phyloP scores from a whole-genome alignment of 2,329 filamentous ascomycete species.

The Ophiocordyceps sinensis region DNA sequence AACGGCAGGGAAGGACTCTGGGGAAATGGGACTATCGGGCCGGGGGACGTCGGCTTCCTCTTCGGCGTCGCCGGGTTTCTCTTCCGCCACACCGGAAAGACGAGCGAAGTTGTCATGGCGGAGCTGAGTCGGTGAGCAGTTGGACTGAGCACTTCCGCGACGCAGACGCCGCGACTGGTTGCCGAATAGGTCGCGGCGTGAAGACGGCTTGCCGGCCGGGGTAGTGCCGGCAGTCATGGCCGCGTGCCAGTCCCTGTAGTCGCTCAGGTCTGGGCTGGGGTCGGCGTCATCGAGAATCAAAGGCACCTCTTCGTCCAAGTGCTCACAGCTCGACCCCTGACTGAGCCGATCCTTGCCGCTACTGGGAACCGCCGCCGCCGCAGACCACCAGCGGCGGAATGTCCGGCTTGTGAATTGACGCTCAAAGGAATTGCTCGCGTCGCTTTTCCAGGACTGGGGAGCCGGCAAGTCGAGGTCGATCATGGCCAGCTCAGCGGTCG shows the following conservation, averaged over 20 bases:
- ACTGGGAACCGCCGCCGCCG: neutral
- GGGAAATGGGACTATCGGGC: slow-evolving; percentile 26
- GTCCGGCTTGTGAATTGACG: neutral
- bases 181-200: neutral
- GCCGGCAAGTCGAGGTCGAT: slow-evolving; percentile 20
- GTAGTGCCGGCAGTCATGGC: slow-evolving; percentile 1
- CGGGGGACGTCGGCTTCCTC: slow-evolving; percentile 18
- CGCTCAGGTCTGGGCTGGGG: slow-evolving; percentile 22
- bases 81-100: slow-evolving; percentile 1
- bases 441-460: neutral
- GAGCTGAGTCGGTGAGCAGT: slow-evolving; percentile 5
- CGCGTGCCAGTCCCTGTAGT: slow-evolving; percentile 21
- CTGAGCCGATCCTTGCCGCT: slow-evolving; percentile 6
- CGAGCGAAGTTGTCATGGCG: slow-evolving; percentile 2
- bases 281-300: slow-evolving; percentile 18
- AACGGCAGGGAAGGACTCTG: slow-evolving; percentile 14
- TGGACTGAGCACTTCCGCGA: neutral
- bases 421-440: slow-evolving; percentile 7
- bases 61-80: slow-evolving; percentile 1
- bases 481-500: slow-evolving; percentile 12
- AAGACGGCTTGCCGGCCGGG: neutral
- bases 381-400: neutral
- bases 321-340: slow-evolving; percentile 5
- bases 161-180: neutral
- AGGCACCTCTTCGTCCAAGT: slow-evolving; percentile 4